phyloP scores from a whole-genome alignment of 495 filamentous ascomycete genomes.

The Penicillium macrosclerotiorum region DNA sequence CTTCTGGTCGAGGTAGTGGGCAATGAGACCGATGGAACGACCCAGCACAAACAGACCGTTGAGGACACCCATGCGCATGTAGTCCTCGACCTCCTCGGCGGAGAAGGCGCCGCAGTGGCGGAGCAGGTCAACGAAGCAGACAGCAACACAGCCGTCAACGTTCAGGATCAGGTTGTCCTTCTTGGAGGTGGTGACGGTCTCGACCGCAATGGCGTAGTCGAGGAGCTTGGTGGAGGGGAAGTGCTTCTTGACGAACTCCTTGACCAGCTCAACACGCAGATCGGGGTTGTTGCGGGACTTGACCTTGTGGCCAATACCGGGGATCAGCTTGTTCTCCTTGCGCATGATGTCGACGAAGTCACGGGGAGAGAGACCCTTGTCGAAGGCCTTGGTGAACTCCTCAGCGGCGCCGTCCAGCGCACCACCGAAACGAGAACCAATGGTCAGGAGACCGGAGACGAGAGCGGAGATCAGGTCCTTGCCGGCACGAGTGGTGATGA shows the following conservation, averaged over 20 bases:
- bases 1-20: constrained; percentile 99
- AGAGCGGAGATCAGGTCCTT: constrained; percentile 97
- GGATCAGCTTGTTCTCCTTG: constrained; percentile 99
- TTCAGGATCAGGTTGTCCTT: constrained; percentile 99
- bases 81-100: constrained; percentile 54
- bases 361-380: constrained; percentile 96
- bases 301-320: constrained; percentile 97
- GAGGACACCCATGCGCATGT: constrained; percentile 86
- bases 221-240: constrained; percentile 97
- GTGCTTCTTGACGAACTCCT: constrained; percentile 95
- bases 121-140: constrained; percentile 97
- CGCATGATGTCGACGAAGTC: constrained; percentile 99
- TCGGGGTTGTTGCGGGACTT: constrained; percentile 99
- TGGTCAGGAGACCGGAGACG: constrained; percentile 94
- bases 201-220: constrained; percentile 96
- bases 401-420: constrained; percentile 96
- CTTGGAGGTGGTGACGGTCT: constrained; percentile 98
- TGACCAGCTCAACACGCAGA: constrained; percentile 98
- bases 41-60: constrained; percentile 99
- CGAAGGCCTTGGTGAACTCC: constrained; percentile 96
- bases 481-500: constrained; percentile 97
- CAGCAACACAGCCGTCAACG: constrained; percentile 95
- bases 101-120: constrained; percentile 96
- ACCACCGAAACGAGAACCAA: constrained; percentile 97
- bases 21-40: constrained; percentile 95